phyloP scores from a whole-genome alignment of 176 grass and related monocot genomes.

The Olyra latifolia region DNA sequence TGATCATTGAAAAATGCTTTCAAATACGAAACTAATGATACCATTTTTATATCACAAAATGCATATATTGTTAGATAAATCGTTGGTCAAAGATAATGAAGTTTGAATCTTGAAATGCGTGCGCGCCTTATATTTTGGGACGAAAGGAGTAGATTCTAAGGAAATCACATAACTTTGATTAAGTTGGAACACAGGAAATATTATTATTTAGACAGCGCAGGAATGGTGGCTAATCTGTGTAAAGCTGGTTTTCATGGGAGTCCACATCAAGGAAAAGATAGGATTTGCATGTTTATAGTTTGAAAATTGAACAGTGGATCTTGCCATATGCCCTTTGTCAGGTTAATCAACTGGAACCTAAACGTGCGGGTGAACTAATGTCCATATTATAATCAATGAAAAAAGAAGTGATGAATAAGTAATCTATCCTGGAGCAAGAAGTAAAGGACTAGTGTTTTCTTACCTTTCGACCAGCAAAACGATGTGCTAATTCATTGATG shows the following conservation, averaged over 20 bases:
- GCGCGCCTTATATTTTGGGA: too few species aligned
- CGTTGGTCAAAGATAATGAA: too few species aligned
- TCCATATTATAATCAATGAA: constrained; percentile 1
- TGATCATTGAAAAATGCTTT: too few species aligned
- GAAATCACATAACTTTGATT: neutral
- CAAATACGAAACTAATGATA: too few species aligned
- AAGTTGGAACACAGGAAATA: neutral
- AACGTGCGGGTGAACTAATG: neutral
- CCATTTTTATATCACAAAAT: too few species aligned
- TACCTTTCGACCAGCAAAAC: constrained; percentile 90
- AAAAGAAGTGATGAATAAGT: neutral
- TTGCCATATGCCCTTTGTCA: neutral
- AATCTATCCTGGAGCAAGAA: neutral
- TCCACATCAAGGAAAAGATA: neutral
- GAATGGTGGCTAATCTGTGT: neutral
- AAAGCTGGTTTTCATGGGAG: neutral
- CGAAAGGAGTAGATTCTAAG: too few species aligned
- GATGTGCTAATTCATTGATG: constrained; percentile 61
- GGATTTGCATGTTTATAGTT: constrained; percentile 9
- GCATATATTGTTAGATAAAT: too few species aligned
- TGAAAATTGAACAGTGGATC: neutral
- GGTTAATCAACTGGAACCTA: constrained; percentile 9
- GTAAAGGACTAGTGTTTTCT: constrained; percentile 5
- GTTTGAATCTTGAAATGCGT: too few species aligned
- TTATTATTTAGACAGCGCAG: neutral